Base-by-base conservation (phyloP, 495 filamentous ascomycete genomes). In the Penicillium paxilli region DNA sequence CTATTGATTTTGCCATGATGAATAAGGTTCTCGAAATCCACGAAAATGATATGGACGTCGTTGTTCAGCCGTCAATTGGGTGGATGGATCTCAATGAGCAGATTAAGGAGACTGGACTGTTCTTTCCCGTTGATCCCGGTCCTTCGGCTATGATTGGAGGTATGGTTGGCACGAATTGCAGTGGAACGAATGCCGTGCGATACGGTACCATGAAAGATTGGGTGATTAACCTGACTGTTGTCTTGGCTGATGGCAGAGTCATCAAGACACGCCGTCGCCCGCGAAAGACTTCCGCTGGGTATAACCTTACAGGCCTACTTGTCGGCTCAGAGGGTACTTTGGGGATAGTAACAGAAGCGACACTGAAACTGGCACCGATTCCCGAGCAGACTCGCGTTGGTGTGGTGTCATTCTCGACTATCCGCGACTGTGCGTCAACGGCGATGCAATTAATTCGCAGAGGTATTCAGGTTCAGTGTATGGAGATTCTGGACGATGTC, bases 141-240 rank as follows among this genome's bases (percentile, higher is more conserved):
- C 84, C 84, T 12, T 83, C 83, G 5, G 84, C 84, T 7, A 83
- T 82, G 79, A 87, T 87, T 44, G 84, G 84, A n/a, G 84, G 84
- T 12, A 87, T 87, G 84, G 79, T 87, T 5, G 81, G 83, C 0
- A 87, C 83, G 0, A 84, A 83, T 23, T 87, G 84, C 63, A 83
- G 79, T 5, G 84, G 84, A 44, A 87, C 84, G 3, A 87, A 87
- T 62, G 82, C 84, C 5, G 87, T 87, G 62, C 73, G 84, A 41
- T 86, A 87, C 51, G 84, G 84, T 12, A 87, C 84, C 8, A 87
- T 87, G 84, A 78, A 80, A 44, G 84, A 87, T 53, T 87, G 84
- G 84, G 84, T 87, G 24, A 66, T 86, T 4, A 80, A 78, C 7
- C 62, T 87, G 19, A 87, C 84, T 0, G 77, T 87, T 9, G 84